These are phyloP conservation scores for Fonsecaea nubica DNA, from an alignment of 2,329 filamentous ascomycete species.

Conservation along the genomic window DNA sequence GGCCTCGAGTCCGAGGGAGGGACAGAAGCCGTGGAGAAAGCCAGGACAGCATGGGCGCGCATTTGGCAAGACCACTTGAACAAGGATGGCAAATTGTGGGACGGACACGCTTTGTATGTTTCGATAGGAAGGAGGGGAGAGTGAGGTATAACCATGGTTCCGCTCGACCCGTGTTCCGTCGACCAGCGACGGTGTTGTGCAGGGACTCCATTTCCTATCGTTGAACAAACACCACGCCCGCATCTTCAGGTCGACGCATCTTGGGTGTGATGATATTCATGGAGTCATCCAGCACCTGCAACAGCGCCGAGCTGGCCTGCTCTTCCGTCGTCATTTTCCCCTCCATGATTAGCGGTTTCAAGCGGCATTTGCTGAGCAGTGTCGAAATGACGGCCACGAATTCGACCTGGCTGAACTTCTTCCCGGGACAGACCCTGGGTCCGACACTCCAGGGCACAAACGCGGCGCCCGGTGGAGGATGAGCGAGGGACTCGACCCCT, in stretches of 20 bases:
- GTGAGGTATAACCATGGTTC: not conserved
- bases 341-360: constrained; percentile 24
- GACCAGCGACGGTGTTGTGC: not conserved
- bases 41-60: constrained; percentile 17
- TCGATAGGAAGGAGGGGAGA: constrained; percentile 23
- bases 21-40: constrained; percentile 8
- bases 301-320: constrained; percentile 24
- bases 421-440: constrained; percentile 43
- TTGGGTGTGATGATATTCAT: constrained; percentile 20
- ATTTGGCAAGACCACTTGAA: constrained; percentile 28
- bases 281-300: constrained; percentile 29
- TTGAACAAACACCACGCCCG: constrained; percentile 28
- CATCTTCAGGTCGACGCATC: constrained; percentile 28
- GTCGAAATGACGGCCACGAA: constrained; percentile 44
- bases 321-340: constrained; percentile 25
- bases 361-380: constrained; percentile 22
- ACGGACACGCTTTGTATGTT: constrained; percentile 32
- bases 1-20: not conserved
- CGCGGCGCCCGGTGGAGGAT: constrained; percentile 22
- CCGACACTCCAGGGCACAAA: constrained; percentile 45
- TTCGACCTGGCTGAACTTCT: constrained; percentile 49
- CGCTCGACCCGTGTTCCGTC: not conserved
- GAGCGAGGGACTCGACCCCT: constrained; percentile 26
- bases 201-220: not conserved
- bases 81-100: constrained; percentile 19